Conservation (phyloP, 495 filamentous ascomycete genomes). For the Chaetomium fimeti region DNA sequence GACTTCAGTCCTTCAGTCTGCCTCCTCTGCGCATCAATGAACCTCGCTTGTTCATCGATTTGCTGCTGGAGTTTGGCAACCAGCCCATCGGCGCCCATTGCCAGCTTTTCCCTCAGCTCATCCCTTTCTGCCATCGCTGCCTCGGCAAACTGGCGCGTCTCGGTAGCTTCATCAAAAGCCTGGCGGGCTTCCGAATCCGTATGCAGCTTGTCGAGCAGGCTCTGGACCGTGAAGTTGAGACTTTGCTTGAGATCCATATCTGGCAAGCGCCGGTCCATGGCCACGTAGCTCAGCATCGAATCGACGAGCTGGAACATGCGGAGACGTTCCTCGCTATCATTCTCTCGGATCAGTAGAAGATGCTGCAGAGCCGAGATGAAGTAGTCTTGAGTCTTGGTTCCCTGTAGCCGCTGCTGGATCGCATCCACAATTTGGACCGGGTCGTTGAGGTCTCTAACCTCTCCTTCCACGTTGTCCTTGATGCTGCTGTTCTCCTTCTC, state of each 20-base stretch:
- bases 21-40: slow-evolving; percentile 84
- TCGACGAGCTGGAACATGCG: slow-evolving; percentile 98
- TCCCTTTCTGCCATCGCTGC: slow-evolving; percentile 93
- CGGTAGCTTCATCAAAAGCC: slow-evolving; percentile 83
- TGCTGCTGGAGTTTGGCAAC: slow-evolving; percentile 92
- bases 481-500: slow-evolving; percentile 88
- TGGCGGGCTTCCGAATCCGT: slow-evolving; percentile 93
- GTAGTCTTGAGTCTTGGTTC: slow-evolving; percentile 85
- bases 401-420: slow-evolving; percentile 81
- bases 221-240: slow-evolving; percentile 96
- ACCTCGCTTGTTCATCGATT: slow-evolving; percentile 82
- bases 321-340: slow-evolving; percentile 85
- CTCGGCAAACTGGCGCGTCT: slow-evolving; percentile 88
- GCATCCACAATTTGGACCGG: slow-evolving; percentile 91
- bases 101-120: slow-evolving; percentile 90
- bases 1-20: slow-evolving; percentile 84
- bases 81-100: slow-evolving; percentile 88
- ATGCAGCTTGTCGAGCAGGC: slow-evolving; percentile 87
- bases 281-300: slow-evolving; percentile 96
- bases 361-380: slow-evolving; percentile 95
- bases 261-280: slow-evolving; percentile 93
- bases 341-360: slow-evolving; percentile 88
- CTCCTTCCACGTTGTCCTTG: slow-evolving; percentile 84
- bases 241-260: slow-evolving; percentile 98
- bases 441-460: slow-evolving; percentile 92